Evolutionary conservation across 176 grass and related monocot genomes (phyloP), one percentile per base, ranked within the genome.

Genomic region (Carex myosuroides): DNA sequence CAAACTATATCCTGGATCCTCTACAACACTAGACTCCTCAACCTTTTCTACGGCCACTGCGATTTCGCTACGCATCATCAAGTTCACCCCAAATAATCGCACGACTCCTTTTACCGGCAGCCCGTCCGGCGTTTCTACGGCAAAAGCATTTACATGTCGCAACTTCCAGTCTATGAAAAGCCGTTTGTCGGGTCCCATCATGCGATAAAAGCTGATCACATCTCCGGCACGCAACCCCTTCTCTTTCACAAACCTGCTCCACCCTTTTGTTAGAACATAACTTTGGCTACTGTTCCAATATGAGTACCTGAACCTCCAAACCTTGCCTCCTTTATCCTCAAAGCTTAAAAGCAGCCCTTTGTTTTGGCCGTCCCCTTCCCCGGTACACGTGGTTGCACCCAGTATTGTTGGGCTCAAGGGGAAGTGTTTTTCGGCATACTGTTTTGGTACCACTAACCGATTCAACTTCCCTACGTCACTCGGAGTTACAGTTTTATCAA

Each of bases 221-320:
- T 97, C 94, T 21, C 94, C 92, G 37, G 94, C 90, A 21, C 74
- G 74, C 29, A 97, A 88, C 1, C 87, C 87, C 82, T 97, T 97
- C 81, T 94, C 94, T 87, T 94, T 97, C 71, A 97, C 95, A 80
- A 97, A 97, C 11, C 95, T 86, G 80, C 92, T 97, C 95, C 95
- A 97, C 0, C 95, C 95, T 72, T 91, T 97, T 58, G 95, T 97
- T 58, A 97, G 92, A 57, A 97, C 95, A 91, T 97, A 97, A 85
- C 95, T 97, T 88, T 97, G 95, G 90, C 95, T 97, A 83, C 95
- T 97, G 84, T 97, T 97, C 95, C 95, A 97, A 83, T 97, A 97
- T 3, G 92, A 97, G 87, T 97, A 97, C 66, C 95, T 79, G 76
- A 97, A 97, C 72, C 90, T 85, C 95, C 95, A 97, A 17, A 91